phyloP scores from a whole-genome alignment of 345 rosid species.

The Gossypium herbaceum region DNA sequence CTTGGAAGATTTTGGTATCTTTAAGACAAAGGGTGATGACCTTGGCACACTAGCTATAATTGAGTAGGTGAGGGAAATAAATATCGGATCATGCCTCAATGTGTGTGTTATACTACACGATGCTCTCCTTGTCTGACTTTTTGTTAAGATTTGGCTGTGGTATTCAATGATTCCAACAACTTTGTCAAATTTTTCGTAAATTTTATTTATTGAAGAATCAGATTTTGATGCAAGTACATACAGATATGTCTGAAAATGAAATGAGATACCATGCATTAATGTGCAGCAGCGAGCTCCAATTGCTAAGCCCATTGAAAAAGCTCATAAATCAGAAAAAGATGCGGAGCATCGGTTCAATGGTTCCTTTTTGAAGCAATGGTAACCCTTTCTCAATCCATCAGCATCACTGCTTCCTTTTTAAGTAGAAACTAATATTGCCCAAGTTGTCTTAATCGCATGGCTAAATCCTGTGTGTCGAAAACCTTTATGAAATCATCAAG shows the following conservation, averaged over 20 bases:
- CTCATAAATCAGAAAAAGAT: neutral
- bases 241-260: neutral
- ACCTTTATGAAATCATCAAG: neutral
- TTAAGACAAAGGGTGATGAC: neutral
- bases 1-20: neutral
- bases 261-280: neutral
- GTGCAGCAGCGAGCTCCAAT: neutral
- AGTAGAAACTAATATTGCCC: neutral
- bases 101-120: neutral
- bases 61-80: neutral
- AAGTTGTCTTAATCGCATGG: neutral
- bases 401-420: neutral
- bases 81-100: neutral
- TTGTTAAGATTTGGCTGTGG: neutral
- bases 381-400: neutral
- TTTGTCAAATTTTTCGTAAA: neutral
- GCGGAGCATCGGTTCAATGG: neutral
- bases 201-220: neutral
- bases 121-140: neutral
- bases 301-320: neutral
- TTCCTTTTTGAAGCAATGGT: neutral
- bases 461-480: neutral
- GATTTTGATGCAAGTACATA: neutral
- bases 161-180: neutral
- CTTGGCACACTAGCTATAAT: neutral